These are phyloP conservation scores for Fistulinella staudtii DNA, from an alignment of 1,284 basidiomycete species.

Conservation along the genomic window DNA sequence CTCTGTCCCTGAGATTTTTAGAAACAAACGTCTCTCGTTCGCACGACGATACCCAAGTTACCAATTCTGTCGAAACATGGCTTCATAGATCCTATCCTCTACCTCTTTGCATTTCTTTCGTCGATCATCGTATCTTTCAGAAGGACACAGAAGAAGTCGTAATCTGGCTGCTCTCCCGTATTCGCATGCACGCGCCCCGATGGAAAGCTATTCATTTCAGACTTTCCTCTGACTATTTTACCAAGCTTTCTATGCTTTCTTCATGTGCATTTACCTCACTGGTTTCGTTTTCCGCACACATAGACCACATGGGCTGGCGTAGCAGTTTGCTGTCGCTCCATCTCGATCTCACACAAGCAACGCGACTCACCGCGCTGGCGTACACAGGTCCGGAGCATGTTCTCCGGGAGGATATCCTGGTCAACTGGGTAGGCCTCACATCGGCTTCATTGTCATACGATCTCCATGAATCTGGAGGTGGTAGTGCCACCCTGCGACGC, in stretches of 20 bases:
- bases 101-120: conserved; percentile 24
- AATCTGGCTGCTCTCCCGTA: conserved; percentile 19
- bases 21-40: conserved; percentile 23
- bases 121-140: conserved; percentile 26
- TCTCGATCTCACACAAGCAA: conserved; percentile 19
- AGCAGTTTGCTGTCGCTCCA: conserved; percentile 18
- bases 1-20: conserved; percentile 22
- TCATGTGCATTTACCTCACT: conserved; percentile 23
- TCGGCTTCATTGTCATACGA: conserved; percentile 25
- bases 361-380: conserved; percentile 20
- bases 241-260: conserved; percentile 15
- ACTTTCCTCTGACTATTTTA: conserved; percentile 28
- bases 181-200: conserved; percentile 16
- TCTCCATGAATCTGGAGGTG: conserved; percentile 25
- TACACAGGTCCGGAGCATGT: conserved; percentile 27
- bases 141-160: conserved; percentile 22
- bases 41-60: conserved; percentile 16
- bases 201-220: conserved; percentile 27
- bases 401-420: conserved; percentile 20
- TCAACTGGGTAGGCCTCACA: conserved; percentile 25
- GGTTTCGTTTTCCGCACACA: conserved; percentile 21
- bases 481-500: conserved; percentile 21
- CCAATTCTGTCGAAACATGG: conserved; percentile 20
- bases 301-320: conserved; percentile 31
- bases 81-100: conserved; percentile 18